Base-by-base conservation (phyloP, 2,329 filamentous ascomycete genomes). In the Aspergillus brunneoviolaceus region DNA sequence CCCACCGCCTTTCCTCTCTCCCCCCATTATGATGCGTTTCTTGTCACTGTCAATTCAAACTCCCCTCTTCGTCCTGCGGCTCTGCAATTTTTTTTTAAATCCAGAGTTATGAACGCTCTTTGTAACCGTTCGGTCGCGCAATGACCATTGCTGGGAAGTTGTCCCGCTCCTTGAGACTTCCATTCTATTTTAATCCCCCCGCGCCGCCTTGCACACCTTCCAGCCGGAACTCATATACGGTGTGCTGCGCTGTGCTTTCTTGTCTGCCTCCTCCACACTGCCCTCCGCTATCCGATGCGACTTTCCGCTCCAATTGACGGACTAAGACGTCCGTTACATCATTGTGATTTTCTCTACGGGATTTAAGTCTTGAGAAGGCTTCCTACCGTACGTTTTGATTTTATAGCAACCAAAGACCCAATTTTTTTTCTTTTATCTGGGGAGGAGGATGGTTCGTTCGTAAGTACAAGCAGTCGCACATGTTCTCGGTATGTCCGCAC, bases 261-360 rank as follows among this genome's bases (percentile, higher is more conserved):
- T 2, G 7, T 31, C 39, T 49, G 51, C 60, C 53, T 21, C 33
- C 33, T 23, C 33, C 33, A 35, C 16, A 5, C 33, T 55, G 62
- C 51, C 49, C 56, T 59, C 58, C 55, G 35, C 58, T 62, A 59
- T 66, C 67, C 58, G 59, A 69, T 71, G 68, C 62, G 63, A 66
- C 59, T 60, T 66, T 66, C 60, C 63, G 65, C 47, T 59, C 56
- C 33, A 39, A 57, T 39, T 61, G 31, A 51, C 70, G 64, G 65
- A 64, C 64, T 62, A 60, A 63, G 65, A 61, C 59, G 63, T 67
- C 67, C 66, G 63, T 63, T 57, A 54, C 63, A 61, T 67, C 65
- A 63, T 67, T 61, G 60, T 50, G 55, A 50, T 53, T 65, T 58
- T 58, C 47, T 49, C 56, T 56, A 45, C 59, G 59, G 59, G 53